Percentiles rank a stretch among this genome's conserved stretches.
Conservation (phyloP, 306 rosid species). For the Casuarina cunninghamiana region DNA sequence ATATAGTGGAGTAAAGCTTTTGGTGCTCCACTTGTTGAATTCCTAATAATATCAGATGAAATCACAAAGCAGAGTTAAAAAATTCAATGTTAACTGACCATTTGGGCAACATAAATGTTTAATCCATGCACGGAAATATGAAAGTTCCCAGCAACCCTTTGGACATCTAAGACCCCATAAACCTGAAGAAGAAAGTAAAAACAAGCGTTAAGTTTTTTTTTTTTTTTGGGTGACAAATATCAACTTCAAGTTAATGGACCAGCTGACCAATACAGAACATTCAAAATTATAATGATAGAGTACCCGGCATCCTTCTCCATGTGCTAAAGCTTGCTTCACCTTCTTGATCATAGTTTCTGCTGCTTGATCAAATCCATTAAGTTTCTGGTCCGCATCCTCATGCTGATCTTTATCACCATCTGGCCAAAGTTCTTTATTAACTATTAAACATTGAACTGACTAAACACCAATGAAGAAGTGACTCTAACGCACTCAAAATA, state of each 20-base stretch:
- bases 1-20: neutral
- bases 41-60: conserved; percentile 7
- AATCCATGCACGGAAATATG: conserved; percentile 91
- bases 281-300: conserved; percentile 18
- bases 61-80: neutral
- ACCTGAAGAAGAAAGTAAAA: conserved; percentile 56
- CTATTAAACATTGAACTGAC: neutral
- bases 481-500: neutral
- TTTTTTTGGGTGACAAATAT: neutral
- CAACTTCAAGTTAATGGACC: neutral
- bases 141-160: conserved; percentile 94
- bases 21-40: conserved; percentile 2
- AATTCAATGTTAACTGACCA: conserved; percentile 43
- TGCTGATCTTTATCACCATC: conserved; percentile 62
- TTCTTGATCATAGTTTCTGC: conserved; percentile 72
- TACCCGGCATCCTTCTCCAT: conserved; percentile 92
- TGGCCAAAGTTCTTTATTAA: conserved; percentile 32
- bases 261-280: neutral
- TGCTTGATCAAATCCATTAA: conserved; percentile 62
- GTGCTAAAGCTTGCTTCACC: conserved; percentile 68
- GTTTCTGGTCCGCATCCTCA: conserved; percentile 51
- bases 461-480: neutral
- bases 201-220: neutral
- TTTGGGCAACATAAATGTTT: conserved; percentile 90
- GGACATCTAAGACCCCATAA: conserved; percentile 92